Conservation (phyloP, 2,329 filamentous ascomycete genomes). For the Trichoderma polysporum region DNA sequence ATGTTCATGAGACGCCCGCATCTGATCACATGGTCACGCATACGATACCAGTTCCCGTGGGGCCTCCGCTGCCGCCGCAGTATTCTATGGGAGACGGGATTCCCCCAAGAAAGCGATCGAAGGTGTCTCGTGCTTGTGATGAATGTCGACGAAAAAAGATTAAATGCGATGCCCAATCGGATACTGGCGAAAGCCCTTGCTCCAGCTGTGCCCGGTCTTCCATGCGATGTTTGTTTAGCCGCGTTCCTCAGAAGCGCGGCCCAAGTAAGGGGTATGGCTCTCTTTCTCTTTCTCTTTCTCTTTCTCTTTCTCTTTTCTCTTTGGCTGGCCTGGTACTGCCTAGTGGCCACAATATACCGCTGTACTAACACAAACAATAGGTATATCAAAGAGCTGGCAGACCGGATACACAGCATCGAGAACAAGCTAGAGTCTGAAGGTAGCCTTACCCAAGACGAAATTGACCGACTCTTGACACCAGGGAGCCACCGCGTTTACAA, state of each 20-base stretch:
- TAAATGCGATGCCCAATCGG: slow-evolving; percentile 78
- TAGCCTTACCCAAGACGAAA: slow-evolving; percentile 44
- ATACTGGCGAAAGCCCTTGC: slow-evolving; percentile 71
- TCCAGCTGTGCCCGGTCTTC: slow-evolving; percentile 76
- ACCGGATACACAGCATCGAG: slow-evolving; percentile 79
- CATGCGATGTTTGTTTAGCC: slow-evolving; percentile 80
- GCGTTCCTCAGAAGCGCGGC: slow-evolving; percentile 83
- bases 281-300: neutral
- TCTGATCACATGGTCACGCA: slow-evolving; percentile 40
- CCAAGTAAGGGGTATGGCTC: slow-evolving; percentile 74
- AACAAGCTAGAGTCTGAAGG: slow-evolving; percentile 65
- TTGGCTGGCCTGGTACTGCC: neutral
- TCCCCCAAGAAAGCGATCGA: slow-evolving; percentile 73
- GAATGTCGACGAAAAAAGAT: slow-evolving; percentile 89
- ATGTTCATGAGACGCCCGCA: slow-evolving; percentile 40
- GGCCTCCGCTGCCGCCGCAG: slow-evolving; percentile 38
- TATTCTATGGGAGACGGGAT: slow-evolving; percentile 56
- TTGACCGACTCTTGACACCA: slow-evolving; percentile 44
- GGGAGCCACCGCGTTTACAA: slow-evolving; percentile 35
- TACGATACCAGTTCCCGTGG: slow-evolving; percentile 37
- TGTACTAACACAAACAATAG: slow-evolving; percentile 42
- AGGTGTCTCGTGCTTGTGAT: slow-evolving; percentile 85
- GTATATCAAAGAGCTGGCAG: slow-evolving; percentile 89
- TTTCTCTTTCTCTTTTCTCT: too few relatives aligned
- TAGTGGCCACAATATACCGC: neutral